Conservation (phyloP, 345 rosid species). For the Aquilaria yunnanensis region DNA sequence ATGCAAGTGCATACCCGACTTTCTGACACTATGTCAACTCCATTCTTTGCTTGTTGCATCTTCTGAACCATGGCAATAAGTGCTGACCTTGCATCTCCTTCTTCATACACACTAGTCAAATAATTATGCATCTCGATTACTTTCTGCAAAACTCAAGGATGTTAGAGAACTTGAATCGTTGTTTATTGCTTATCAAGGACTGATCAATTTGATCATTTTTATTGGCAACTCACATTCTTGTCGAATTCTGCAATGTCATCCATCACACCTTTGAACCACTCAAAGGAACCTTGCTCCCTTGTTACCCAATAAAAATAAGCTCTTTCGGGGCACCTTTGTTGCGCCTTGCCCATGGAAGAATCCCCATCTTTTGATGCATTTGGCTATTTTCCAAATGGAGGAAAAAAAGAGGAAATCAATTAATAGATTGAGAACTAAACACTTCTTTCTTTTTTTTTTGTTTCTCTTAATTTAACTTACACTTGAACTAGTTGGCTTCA, state of each 20-base stretch:
- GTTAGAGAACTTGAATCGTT: neutral
- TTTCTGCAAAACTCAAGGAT: constrained; percentile 31
- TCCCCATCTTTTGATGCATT: no score
- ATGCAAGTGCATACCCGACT: constrained; percentile 53
- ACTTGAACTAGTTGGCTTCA: constrained; percentile 29
- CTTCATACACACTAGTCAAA: constrained; percentile 90
- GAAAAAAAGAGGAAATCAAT: no score
- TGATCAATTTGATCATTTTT: neutral
- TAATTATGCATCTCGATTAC: constrained; percentile 98
- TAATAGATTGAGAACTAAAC: no score
- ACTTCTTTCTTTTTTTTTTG: no score
- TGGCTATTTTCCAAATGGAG: no score
- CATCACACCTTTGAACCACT: constrained; percentile 99
- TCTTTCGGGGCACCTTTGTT: constrained; percentile 61
- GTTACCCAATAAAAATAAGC: constrained; percentile 98
- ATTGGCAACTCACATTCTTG: constrained; percentile 34
- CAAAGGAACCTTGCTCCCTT: constrained; percentile 91
- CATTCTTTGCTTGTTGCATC: constrained; percentile 92
- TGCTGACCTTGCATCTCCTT: constrained; percentile 97
- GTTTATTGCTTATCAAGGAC: neutral
- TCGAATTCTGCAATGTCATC: constrained; percentile 89
- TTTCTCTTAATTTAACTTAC: constrained; percentile 21
- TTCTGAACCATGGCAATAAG: constrained; percentile 90
- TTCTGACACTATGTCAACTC: constrained; percentile 82
- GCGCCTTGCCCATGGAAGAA: constrained; percentile 5